Evolutionary conservation across 495 filamentous ascomycete species (phyloP), one percentile per base, ranked within the genome.

Genomic region (Neurospora tetraspora): DNA sequence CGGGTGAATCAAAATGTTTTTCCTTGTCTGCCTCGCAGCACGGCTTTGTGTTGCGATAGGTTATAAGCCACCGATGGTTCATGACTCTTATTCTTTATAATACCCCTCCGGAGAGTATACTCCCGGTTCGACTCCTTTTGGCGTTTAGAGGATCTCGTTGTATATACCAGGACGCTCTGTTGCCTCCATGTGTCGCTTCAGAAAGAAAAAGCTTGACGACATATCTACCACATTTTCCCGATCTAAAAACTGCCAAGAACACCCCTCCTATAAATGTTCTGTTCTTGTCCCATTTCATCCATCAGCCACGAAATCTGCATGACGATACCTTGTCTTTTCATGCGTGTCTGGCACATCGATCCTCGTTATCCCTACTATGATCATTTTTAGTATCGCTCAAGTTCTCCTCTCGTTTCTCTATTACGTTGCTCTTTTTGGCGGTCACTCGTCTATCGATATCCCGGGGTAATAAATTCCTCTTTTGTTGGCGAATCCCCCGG

Each of bases 321-420:
- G 83, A 85, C 83, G 83, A 85, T 82, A 83, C 77, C 76, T 74
- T 79, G 77, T 69, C 73, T 79, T 82, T 77, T 84, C 84, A 80
- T 86, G 81, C 82, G 74, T 85, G 84, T 85, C 84, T 84, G 83
- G 85, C 81, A 86, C 85, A 83, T 81, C 83, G 81, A 69, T 43
- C 71, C 74, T 74, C n/a, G 70, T 74, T 59, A 71, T 74, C 42
- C 71, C 70, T 31, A 69, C 68, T 74, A 31, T 31, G 43, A 23
- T 71, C 70, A 36, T 69, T 36, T 61, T 37, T 71, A 71, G 42
- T 72, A 73, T 69, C n/a, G 65, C 69, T 65, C 71, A 47, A 69
- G 61, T 68, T 73, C 76, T 81, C 68, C 65, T 69, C 61, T 68
- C 70, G 20, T 70, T 69, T 71, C 73, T 73, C 27, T 39, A 40